phyloP scores from a whole-genome alignment of 2,329 filamentous ascomycete species.

The Ascomycota sp. region DNA sequence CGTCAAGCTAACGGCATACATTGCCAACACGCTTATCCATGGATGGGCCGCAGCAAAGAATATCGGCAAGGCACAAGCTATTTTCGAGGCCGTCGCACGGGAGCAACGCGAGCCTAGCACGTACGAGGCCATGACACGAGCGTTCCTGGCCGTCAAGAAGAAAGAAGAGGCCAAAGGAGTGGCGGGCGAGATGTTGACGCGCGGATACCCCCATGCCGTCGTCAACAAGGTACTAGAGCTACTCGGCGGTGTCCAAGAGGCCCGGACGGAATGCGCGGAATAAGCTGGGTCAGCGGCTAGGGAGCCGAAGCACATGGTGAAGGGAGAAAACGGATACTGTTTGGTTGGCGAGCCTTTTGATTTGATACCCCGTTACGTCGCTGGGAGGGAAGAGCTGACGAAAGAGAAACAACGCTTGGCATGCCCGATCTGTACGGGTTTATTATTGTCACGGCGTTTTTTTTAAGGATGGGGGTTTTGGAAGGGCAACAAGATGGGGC shows the following conservation, averaged over 20 bases:
- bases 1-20: conserved; percentile 86
- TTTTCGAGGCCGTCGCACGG: conserved; percentile 61
- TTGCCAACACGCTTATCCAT: conserved; percentile 94
- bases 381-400: background rate
- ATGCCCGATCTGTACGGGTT: too few species aligned
- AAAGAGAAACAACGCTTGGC: too few species aligned
- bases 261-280: conserved; percentile 7
- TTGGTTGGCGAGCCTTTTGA: conserved; percentile 3
- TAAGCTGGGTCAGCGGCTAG: too few species aligned
- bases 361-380: conserved; percentile 8
- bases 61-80: conserved; percentile 53
- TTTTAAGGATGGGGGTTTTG: too few species aligned
- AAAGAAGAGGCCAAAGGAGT: conserved; percentile 55
- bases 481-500: too few species aligned
- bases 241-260: conserved; percentile 38
- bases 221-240: conserved; percentile 87
- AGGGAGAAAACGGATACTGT: background rate
- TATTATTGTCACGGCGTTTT: too few species aligned
- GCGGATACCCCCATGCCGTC: conserved; percentile 81
- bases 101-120: conserved; percentile 86
- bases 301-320: background rate
- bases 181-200: conserved; percentile 73
- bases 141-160: conserved; percentile 70
- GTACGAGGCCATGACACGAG: conserved; percentile 95
- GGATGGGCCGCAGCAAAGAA: conserved; percentile 80